These are phyloP conservation scores for Hypoxylon sp. DNA, from an alignment of 2,329 filamentous ascomycete species.

Conservation along the genomic window DNA sequence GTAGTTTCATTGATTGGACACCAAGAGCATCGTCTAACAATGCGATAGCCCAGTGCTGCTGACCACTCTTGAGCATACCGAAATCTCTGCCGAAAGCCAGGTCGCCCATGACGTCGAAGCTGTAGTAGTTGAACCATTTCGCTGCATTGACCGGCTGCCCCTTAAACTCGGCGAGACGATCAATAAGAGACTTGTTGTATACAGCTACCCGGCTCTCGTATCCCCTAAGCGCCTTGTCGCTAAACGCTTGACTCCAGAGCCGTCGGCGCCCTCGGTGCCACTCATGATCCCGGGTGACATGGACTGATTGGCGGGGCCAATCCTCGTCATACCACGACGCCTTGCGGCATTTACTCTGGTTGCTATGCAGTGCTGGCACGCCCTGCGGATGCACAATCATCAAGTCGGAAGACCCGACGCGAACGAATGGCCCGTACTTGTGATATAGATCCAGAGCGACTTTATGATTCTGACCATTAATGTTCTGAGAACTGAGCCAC, in stretches of 20 bases:
- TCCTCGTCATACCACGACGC: neutral
- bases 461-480: neutral
- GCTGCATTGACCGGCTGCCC: neutral
- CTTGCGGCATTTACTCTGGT: neutral
- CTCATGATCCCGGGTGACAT: neutral
- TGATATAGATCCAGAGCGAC: neutral
- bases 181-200: neutral
- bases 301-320: neutral
- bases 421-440: neutral
- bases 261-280: neutral
- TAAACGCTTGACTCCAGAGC: neutral
- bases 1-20: neutral
- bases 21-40: neutral
- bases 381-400: neutral
- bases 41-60: slow-evolving; percentile 1
- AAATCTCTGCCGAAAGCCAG: neutral
- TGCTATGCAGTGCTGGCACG: neutral
- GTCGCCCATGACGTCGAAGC: slow-evolving; percentile 4
- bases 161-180: neutral
- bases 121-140: neutral
- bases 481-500: neutral
- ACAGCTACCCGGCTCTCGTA: neutral
- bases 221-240: neutral
- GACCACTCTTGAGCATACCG: neutral
- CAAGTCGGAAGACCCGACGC: neutral